These are phyloP conservation scores for Tricholoma sp. DNA, from an alignment of 768 basidiomycete genomes.

Conservation along the genomic window DNA sequence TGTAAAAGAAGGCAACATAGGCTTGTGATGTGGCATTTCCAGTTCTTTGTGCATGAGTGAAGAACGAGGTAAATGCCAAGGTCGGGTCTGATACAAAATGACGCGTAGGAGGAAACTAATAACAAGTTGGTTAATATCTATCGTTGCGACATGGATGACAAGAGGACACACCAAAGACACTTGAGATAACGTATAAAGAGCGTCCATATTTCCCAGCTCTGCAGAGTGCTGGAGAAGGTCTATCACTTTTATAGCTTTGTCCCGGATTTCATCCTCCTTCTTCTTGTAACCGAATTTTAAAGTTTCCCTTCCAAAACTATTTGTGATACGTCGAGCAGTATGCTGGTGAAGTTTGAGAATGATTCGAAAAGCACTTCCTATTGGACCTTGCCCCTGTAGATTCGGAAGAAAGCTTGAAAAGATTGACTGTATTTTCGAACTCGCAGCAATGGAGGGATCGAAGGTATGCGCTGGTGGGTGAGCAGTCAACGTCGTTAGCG, in stretches of 20 bases:
- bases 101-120: slow-evolving; percentile 67
- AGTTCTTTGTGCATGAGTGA: slow-evolving; percentile 56
- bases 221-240: slow-evolving; percentile 78
- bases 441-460: slow-evolving; percentile 43
- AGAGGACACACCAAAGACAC: slow-evolving; percentile 55
- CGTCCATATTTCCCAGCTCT: slow-evolving; percentile 72
- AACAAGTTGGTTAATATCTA: slow-evolving; percentile 1
- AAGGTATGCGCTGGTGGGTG: slow-evolving; percentile 52
- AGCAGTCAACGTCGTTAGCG: slow-evolving; percentile 60
- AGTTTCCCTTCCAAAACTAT: slow-evolving; percentile 34
- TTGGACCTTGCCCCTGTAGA: slow-evolving; percentile 70
- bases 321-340: slow-evolving; percentile 38
- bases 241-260: slow-evolving; percentile 76
- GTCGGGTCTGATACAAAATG: slow-evolving; percentile 59
- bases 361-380: slow-evolving; percentile 68
- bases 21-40: slow-evolving; percentile 89
- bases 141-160: neutral
- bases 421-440: slow-evolving; percentile 43
- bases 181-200: slow-evolving; percentile 60
- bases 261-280: slow-evolving; percentile 61
- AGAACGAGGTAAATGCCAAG: slow-evolving; percentile 59
- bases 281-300: slow-evolving; percentile 39
- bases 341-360: slow-evolving; percentile 60
- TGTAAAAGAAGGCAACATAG: slow-evolving; percentile 80
- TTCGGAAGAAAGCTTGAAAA: slow-evolving; percentile 65